These are phyloP conservation scores for Penicillium pancosmium DNA, from an alignment of 495 filamentous ascomycete genomes.

Conservation along the genomic window DNA sequence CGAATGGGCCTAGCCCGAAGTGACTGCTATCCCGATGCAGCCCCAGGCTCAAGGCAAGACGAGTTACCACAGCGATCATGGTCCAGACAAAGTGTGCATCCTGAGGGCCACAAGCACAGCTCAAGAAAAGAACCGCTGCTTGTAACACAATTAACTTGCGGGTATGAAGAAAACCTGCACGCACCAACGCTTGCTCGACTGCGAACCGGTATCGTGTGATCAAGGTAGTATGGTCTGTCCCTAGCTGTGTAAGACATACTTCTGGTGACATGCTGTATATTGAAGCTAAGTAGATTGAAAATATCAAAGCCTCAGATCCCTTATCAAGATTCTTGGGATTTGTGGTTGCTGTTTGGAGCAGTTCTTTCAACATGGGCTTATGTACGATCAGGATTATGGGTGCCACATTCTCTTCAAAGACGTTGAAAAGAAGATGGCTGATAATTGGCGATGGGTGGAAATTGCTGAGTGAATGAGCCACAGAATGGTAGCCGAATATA, in stretches of 20 bases:
- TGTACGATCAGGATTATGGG: conserved; percentile 63
- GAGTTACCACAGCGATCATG: conserved; percentile 61
- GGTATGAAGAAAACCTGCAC: conserved; percentile 65
- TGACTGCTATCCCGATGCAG: conserved; percentile 69
- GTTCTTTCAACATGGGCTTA: conserved; percentile 51
- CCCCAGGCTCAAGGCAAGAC: conserved; percentile 70
- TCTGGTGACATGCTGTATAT: conserved; percentile 61
- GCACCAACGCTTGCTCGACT: conserved; percentile 66
- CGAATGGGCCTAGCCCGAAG: conserved; percentile 37
- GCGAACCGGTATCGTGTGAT: conserved; percentile 67
- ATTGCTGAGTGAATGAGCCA: conserved; percentile 27
- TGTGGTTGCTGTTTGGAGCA: conserved; percentile 34
- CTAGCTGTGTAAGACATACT: conserved; percentile 20
- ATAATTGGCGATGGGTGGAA: conserved; percentile 54
- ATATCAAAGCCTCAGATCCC: conserved; percentile 64
- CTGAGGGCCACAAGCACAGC: conserved; percentile 55
- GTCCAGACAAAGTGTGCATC: conserved; percentile 58
- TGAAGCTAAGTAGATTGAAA: conserved; percentile 72
- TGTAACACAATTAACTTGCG: conserved; percentile 67
- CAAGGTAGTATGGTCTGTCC: conserved; percentile 28
- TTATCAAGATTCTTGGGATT: conserved; percentile 52
- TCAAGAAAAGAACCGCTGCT: conserved; percentile 67
- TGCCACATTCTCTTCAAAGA: conserved; percentile 64
- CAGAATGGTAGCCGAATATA: conserved; percentile 60
- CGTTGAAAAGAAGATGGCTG: conserved; percentile 62